These are phyloP conservation scores for Termitomyces sp. DNA, from an alignment of 768 basidiomycete genomes.

Conservation along the genomic window DNA sequence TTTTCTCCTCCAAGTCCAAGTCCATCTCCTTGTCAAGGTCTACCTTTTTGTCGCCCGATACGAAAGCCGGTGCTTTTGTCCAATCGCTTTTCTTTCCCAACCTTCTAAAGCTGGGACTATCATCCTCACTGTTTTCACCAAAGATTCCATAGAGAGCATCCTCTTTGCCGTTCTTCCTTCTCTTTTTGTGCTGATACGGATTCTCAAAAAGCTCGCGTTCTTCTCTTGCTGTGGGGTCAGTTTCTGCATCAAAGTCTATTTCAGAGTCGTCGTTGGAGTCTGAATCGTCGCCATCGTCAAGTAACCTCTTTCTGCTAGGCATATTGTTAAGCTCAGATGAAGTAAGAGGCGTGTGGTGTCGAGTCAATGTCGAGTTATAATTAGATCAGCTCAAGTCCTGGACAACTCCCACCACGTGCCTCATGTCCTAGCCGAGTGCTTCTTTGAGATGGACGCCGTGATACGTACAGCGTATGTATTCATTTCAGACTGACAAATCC, in stretches of 20 bases:
- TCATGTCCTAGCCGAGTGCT: no score
- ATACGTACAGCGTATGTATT: neutral
- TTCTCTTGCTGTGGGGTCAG: constrained; percentile 59
- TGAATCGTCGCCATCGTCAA: constrained; percentile 65
- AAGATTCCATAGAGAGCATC: constrained; percentile 75
- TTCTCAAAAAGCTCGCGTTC: constrained; percentile 75
- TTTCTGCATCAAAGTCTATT: constrained; percentile 37
- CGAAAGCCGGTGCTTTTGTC: constrained; percentile 74
- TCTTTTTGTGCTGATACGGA: constrained; percentile 68
- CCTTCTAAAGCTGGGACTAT: constrained; percentile 25
- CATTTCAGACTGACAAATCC: neutral
- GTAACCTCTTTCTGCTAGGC: constrained; percentile 71
- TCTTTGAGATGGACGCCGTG: no score
- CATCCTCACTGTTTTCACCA: constrained; percentile 66
- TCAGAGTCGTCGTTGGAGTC: constrained; percentile 61
- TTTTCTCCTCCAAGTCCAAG: constrained; percentile 21
- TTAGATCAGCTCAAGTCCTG: neutral
- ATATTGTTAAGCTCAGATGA: constrained; percentile 27
- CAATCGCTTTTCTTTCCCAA: constrained; percentile 50
- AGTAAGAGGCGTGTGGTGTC: neutral
- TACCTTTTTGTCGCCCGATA: constrained; percentile 49
- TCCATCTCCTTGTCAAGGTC: constrained; percentile 37
- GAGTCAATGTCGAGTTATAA: constrained; percentile 3
- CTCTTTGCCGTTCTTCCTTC: constrained; percentile 61
- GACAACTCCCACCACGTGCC: no score